Conservation (phyloP, 805 yeast species). For the Ascoidea tarda region DNA sequence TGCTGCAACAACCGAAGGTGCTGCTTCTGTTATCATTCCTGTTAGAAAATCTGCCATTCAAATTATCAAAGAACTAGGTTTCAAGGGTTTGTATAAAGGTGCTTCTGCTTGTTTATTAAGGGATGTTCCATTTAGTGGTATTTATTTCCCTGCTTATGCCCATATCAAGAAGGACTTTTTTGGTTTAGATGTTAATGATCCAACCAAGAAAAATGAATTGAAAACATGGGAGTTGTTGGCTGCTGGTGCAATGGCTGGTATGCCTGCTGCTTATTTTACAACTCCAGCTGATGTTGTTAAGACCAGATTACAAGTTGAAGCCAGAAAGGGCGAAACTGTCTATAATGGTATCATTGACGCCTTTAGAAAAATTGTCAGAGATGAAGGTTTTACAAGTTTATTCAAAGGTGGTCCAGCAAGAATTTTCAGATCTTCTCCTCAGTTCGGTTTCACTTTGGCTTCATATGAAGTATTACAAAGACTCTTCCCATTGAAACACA, state of each 20-base stretch:
- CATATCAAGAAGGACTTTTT: slow-evolving; percentile 76
- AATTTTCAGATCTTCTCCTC: slow-evolving; percentile 91
- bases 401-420: slow-evolving; percentile 97
- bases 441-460: slow-evolving; percentile 95
- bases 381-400: slow-evolving; percentile 77
- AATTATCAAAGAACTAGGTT: slow-evolving; percentile 67
- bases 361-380: slow-evolving; percentile 52
- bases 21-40: slow-evolving; percentile 18
- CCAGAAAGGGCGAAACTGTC: slow-evolving; percentile 60
- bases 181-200: slow-evolving; percentile 63
- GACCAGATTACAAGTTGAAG: slow-evolving; percentile 81
- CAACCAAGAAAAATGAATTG: slow-evolving; percentile 41
- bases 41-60: slow-evolving; percentile 45
- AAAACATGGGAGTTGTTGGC: slow-evolving; percentile 72
- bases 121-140: slow-evolving; percentile 94
- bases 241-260: slow-evolving; percentile 93
- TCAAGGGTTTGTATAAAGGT: slow-evolving; percentile 82
- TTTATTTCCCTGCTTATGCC: slow-evolving; percentile 94
- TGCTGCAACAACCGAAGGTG: neutral
- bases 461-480: slow-evolving; percentile 85
- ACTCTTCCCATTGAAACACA: slow-evolving; percentile 48
- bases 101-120: slow-evolving; percentile 82
- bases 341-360: slow-evolving; percentile 75
- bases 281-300: slow-evolving; percentile 96
- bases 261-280: slow-evolving; percentile 93